Evolutionary conservation across 225 moss, liverwort and hornwort species (phyloP).

Genomic region (Lunularia cruciata): DNA sequence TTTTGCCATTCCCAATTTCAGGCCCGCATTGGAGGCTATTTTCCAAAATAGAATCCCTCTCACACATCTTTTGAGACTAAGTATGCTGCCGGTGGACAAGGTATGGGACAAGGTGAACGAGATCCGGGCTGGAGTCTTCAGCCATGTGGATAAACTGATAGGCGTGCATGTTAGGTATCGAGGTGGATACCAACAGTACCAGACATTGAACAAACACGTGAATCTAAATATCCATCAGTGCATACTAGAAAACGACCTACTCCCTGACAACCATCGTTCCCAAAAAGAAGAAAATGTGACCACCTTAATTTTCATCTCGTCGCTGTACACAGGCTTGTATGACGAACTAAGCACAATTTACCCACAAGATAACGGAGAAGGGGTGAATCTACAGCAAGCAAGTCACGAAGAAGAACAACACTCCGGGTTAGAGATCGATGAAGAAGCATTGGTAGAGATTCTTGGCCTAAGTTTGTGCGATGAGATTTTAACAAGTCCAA

Average conservation of each 20-base stretch:
- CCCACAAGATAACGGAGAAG: conserved; percentile 9
- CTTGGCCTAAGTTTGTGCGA: conserved; percentile 29
- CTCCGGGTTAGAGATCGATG: conserved; percentile 24
- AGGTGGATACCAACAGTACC: conserved; percentile 27
- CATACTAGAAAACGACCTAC: conserved; percentile 14
- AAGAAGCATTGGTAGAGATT: conserved; percentile 23
- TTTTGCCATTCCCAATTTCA: conserved; percentile 34
- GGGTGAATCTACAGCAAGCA: conserved; percentile 21
- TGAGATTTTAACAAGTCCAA: conserved; percentile 23
- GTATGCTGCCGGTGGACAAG: conserved; percentile 23
- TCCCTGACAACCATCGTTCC: background rate
- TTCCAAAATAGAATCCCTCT: conserved; percentile 32
- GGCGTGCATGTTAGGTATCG: conserved; percentile 33
- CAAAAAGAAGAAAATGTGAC: background rate
- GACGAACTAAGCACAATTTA: conserved; percentile 12
- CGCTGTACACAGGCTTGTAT: conserved; percentile 25
- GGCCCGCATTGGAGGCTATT: conserved; percentile 21
- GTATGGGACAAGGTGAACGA: conserved; percentile 23
- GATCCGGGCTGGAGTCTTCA: conserved; percentile 14
- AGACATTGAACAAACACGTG: conserved; percentile 10
- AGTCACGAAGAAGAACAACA: conserved; percentile 28
- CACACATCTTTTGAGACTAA: conserved; percentile 19
- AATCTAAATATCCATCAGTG: conserved; percentile 22
- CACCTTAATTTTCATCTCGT: conserved; percentile 29
- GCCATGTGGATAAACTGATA: conserved; percentile 11